A percentile compares a stretch with the other conserved stretches of the same genome.
These are phyloP conservation scores for Plasmodium malariae DNA, from an alignment of 169 alveolate species.

Conservation along the genomic window DNA sequence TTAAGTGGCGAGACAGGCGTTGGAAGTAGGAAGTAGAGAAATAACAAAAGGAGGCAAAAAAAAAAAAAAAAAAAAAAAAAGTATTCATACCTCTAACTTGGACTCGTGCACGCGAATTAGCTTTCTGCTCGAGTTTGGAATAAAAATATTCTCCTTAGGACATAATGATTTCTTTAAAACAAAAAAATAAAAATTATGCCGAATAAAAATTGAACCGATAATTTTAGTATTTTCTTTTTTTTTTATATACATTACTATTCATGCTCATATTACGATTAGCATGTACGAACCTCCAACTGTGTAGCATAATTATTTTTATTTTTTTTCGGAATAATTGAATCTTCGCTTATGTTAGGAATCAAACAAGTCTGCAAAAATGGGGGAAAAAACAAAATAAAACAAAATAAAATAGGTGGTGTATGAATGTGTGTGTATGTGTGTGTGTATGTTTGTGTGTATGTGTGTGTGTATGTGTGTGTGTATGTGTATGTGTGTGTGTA, in stretches of 20 bases:
- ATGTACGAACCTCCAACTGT: conserved; percentile 44
- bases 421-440: neutral
- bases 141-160: conserved; percentile 41
- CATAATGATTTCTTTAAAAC: conserved; percentile 50
- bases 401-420: neutral
- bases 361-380: conserved; percentile 33
- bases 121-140: conserved; percentile 29
- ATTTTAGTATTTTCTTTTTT: neutral
- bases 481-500: neutral
- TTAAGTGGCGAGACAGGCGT: too few relatives aligned
- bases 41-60: too few relatives aligned
- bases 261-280: neutral
- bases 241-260: neutral
- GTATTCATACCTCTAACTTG: conserved; percentile 18
- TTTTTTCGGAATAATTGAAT: conserved; percentile 47
- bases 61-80: neutral
- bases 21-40: too few relatives aligned
- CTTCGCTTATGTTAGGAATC: conserved; percentile 50
- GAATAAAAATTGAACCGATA: neutral
- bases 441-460: neutral
- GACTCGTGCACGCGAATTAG: conserved; percentile 18
- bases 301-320: conserved; percentile 30
- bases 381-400: neutral
- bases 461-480: neutral
- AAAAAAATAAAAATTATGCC: neutral